phyloP scores from a whole-genome alignment of 306 rosid genomes.

The Quercus bicolor region DNA sequence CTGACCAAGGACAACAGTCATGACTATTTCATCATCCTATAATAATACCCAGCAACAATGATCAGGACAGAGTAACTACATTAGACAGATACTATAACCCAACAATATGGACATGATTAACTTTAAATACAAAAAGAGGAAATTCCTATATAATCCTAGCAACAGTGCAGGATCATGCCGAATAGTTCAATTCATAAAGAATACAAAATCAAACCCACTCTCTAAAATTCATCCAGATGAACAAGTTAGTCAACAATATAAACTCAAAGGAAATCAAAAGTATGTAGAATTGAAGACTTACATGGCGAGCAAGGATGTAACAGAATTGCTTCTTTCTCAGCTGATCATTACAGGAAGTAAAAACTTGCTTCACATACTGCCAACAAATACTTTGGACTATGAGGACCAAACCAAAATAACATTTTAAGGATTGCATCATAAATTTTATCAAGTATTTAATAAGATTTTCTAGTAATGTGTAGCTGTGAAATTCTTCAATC shows the following conservation, averaged over 20 bases:
- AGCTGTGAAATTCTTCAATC: constrained; percentile 3
- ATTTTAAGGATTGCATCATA: not conserved
- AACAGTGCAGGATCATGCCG: not conserved
- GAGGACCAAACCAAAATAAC: constrained; percentile 22
- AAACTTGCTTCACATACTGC: constrained; percentile 78
- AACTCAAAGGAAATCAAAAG: not conserved
- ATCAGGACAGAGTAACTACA: not conserved
- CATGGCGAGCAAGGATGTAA: constrained; percentile 93
- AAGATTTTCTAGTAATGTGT: too few relatives aligned
- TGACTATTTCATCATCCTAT: not conserved
- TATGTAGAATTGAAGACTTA: constrained; percentile 32
- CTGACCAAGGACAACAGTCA: not conserved
- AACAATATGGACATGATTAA: not conserved
- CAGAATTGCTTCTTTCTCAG: constrained; percentile 77
- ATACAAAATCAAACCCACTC: not conserved
- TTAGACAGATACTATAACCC: not conserved
- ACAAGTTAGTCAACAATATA: not conserved
- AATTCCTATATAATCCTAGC: not conserved
- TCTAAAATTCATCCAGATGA: not conserved
- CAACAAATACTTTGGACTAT: constrained; percentile 29
- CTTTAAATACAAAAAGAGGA: not conserved
- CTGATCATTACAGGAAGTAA: constrained; percentile 64
- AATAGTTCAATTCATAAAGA: not conserved
- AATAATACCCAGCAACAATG: not conserved
- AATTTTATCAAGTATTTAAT: not conserved